phyloP scores from a whole-genome alignment of 1,139 yeast genomes.

The Candida pseudoviswanathii region DNA sequence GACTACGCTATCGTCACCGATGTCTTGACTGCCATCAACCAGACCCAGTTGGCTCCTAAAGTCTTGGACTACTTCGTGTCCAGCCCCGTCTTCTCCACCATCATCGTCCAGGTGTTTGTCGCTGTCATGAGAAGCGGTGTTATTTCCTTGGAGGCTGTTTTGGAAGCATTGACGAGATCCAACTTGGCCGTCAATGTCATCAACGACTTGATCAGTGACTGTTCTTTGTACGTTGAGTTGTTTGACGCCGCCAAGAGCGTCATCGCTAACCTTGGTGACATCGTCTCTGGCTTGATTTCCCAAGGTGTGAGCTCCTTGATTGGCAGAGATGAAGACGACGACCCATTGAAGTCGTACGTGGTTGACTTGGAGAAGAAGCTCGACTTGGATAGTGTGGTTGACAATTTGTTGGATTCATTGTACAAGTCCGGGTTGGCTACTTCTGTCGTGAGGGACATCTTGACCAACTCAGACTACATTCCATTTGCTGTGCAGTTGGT shows the following conservation, averaged over 20 bases:
- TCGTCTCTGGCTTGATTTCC: slow-evolving; percentile 29
- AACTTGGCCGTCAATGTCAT: slow-evolving; percentile 39
- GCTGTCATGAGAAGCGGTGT: slow-evolving; percentile 36
- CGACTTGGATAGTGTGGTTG: slow-evolving; percentile 33
- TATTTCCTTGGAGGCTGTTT: slow-evolving; percentile 35
- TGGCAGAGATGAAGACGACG: slow-evolving; percentile 20
- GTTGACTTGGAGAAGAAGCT: slow-evolving; percentile 21
- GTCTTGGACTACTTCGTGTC: slow-evolving; percentile 41
- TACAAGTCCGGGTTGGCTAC: slow-evolving; percentile 46
- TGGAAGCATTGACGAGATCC: slow-evolving; percentile 42
- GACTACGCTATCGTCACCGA: slow-evolving; percentile 44
- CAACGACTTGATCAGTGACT: slow-evolving; percentile 43
- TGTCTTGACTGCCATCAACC: slow-evolving; percentile 41
- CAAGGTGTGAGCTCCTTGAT: slow-evolving; percentile 22
- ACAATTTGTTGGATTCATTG: slow-evolving; percentile 44
- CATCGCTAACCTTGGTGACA: slow-evolving; percentile 30
- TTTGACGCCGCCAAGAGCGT: slow-evolving; percentile 35
- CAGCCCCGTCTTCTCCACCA: slow-evolving; percentile 35
- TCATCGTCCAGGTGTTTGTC: slow-evolving; percentile 35
- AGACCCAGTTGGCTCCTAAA: slow-evolving; percentile 41
- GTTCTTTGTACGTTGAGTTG: slow-evolving; percentile 40
- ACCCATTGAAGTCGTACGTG: slow-evolving; percentile 11
- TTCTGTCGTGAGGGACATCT: slow-evolving; percentile 41
- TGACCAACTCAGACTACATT: slow-evolving; percentile 41
- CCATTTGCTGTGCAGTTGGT: slow-evolving; percentile 42